A percentile compares a stretch with the other conserved stretches of the same genome.
These are phyloP conservation scores for Colletotrichum shisoi DNA, from an alignment of 2,329 filamentous ascomycete genomes.

Conservation along the genomic window DNA sequence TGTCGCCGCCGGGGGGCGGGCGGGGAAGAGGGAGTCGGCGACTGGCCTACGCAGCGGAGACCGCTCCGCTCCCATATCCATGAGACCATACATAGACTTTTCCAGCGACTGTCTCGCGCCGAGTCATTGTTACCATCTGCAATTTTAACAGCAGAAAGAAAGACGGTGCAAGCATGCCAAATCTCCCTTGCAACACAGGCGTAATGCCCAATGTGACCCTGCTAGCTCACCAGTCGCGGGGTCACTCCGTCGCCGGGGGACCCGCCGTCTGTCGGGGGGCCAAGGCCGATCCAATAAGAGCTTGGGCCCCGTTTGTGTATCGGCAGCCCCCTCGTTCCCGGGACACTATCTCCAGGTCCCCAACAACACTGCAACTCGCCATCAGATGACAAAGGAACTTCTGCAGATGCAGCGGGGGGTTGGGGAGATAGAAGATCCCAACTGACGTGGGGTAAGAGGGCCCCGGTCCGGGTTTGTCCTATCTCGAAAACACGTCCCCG, in stretches of 20 bases:
- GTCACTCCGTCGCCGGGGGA: constrained; percentile 14
- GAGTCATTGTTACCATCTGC: neutral
- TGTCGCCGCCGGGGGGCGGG: neutral
- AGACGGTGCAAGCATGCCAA: neutral
- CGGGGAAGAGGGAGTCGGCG: neutral
- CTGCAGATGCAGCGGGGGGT: neutral
- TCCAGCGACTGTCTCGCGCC: neutral
- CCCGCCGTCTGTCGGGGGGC: constrained; percentile 18
- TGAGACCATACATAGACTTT: neutral
- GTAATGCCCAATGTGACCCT: neutral
- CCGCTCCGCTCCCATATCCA: constrained; percentile 11
- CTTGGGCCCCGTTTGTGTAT: constrained; percentile 11
- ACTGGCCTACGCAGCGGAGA: neutral
- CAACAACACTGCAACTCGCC: constrained; percentile 6
- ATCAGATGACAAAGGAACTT: constrained; percentile 10
- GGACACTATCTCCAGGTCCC: constrained; percentile 3
- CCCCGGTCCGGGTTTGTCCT: constrained; percentile 3
- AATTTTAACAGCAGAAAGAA: neutral
- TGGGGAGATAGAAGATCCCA: constrained; percentile 2
- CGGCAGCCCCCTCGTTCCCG: constrained; percentile 13
- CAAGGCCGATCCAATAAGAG: constrained; percentile 29
- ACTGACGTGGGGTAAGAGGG: neutral
- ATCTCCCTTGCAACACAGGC: neutral
- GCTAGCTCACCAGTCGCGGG: neutral
- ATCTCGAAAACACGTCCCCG: constrained; percentile 5